Conservation (phyloP, 441 rosid genomes). For the Euphorbia schlechtendalii region DNA sequence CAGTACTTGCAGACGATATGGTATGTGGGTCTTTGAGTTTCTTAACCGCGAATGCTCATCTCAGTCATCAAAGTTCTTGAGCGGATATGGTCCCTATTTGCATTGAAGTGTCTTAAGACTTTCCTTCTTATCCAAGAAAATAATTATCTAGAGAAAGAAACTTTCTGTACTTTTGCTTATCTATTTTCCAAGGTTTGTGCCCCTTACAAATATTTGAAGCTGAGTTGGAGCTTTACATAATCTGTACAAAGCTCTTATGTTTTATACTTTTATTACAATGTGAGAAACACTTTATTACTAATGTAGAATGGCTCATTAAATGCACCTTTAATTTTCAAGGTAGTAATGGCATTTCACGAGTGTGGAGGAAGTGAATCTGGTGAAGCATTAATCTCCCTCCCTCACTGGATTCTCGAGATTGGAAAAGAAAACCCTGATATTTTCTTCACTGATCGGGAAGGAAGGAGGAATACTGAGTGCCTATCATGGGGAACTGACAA, state of each 20-base stretch:
- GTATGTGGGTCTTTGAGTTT: background rate
- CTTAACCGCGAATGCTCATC: background rate
- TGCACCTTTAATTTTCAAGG: slow-evolving; percentile 48
- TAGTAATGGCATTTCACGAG: slow-evolving; percentile 94
- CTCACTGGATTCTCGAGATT: slow-evolving; percentile 95
- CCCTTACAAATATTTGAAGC: background rate
- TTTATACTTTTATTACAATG: background rate
- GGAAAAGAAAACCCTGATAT: slow-evolving; percentile 90
- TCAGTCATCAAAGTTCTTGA: background rate
- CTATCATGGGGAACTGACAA: slow-evolving; percentile 96
- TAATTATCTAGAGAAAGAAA: background rate
- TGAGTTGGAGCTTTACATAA: background rate
- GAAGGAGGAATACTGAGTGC: slow-evolving; percentile 89
- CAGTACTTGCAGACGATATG: background rate
- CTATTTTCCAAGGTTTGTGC: background rate
- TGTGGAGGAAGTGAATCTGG: slow-evolving; percentile 87
- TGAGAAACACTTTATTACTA: slow-evolving; percentile 4
- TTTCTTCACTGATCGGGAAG: slow-evolving; percentile 93
- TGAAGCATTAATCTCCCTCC: slow-evolving; percentile 86
- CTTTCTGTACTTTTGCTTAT: background rate
- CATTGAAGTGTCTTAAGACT: background rate
- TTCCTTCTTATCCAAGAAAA: background rate
- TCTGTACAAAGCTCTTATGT: background rate
- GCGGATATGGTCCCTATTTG: too few relatives aligned
- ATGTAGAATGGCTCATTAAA: slow-evolving; percentile 16